Conservation (phyloP, 108 stramenopile genomes). For the Hondaea fermentalgiana region DNA sequence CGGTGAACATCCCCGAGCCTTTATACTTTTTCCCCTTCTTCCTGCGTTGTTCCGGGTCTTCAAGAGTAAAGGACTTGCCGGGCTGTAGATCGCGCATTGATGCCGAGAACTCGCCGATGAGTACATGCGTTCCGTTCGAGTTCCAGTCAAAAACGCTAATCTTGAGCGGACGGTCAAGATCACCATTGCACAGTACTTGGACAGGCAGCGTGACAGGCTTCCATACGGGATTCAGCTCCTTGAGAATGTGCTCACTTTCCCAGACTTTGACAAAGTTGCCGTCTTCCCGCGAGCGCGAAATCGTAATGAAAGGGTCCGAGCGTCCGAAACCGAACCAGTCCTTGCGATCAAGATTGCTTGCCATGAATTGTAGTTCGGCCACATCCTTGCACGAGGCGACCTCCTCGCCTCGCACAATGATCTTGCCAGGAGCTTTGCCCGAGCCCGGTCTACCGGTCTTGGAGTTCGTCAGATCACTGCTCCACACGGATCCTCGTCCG, state of each 20-base stretch:
- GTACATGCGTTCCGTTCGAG: background rate
- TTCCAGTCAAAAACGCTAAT: background rate
- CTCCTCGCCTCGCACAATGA: slow-evolving; percentile 8
- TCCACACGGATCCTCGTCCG: background rate
- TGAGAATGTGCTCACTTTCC: background rate
- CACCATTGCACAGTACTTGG: background rate
- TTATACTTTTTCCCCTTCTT: slow-evolving; percentile 8
- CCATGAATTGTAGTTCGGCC: background rate
- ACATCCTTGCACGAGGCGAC: background rate
- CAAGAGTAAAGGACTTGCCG: background rate
- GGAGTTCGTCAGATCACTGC: background rate
- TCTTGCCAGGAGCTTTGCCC: background rate
- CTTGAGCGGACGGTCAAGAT: background rate
- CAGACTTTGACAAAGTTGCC: background rate
- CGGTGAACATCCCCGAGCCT: background rate
- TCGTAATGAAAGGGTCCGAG: background rate
- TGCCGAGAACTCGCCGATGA: background rate
- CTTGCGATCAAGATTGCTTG: background rate
- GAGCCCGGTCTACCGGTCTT: background rate
- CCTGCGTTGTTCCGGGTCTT: background rate
- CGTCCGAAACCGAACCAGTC: slow-evolving; percentile 15
- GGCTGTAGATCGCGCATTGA: background rate
- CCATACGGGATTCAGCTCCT: background rate
- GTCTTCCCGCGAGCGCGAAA: background rate
- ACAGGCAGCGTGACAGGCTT: background rate